Evolutionary conservation across 139 green algal species (phyloP), one percentile per base, ranked within the genome.

Genomic region (Marvania coccoides): DNA sequence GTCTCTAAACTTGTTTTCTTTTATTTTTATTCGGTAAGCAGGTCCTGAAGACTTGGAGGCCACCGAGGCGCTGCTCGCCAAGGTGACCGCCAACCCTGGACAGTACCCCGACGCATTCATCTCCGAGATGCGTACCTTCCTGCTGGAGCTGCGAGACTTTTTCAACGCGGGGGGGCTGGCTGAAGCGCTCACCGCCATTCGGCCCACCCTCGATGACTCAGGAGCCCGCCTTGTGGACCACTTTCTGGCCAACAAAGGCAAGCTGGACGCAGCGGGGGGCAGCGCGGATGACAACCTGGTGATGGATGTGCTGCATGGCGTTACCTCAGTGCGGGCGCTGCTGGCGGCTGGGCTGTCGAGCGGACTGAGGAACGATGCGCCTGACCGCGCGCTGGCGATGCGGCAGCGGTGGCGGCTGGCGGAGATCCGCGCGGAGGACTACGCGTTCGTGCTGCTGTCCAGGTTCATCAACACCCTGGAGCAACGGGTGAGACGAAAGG

Each of bases 21-120:
- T n/a, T n/a, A n/a, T n/a, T n/a, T n/a, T n/a, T n/a, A n/a, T n/a
- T n/a, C n/a, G n/a, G n/a, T n/a, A n/a, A n/a, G n/a, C n/a, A n/a
- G 93, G 88, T 0, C 93, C 94, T 0, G 93, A 99, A 73, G 94
- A 99, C 77, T 77, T 99, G 34, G 82, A 97, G 31, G 94, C 94
- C 5, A 92, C 90, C 0, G 92, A 98, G 78, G 71, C 65, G 3
- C 93, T 99, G 88, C 83, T 98, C 46, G 58, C 66, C 26, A 82
- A 84, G 31, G 71, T 98, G 28, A 85, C 78, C 8, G 65, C 66
- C 13, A 28, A 57, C 15, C 30, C 7, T 2, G 48, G 74, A 6
- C 47, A 91, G 61, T 98, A 91, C 83, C 74, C 51, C 8, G 66
- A 76, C 13, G 84, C 65, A 15, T 98, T 98, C 63, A 78, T 98